Evolutionary conservation across 176 grass and related monocot genomes (phyloP).

Genomic region (Oryza longistaminata): DNA sequence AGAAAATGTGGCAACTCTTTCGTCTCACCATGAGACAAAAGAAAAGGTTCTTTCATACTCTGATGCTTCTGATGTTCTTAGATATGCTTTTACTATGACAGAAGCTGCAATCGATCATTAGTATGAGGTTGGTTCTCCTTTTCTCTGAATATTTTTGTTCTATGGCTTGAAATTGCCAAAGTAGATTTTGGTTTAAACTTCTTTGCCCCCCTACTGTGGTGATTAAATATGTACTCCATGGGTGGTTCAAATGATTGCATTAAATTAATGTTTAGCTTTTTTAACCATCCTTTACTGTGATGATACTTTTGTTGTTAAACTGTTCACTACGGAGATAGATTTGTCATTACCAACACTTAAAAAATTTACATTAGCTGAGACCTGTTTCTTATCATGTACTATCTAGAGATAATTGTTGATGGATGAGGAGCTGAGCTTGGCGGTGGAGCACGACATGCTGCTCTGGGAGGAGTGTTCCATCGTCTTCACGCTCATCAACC

Average conservation of each 20-base stretch:
- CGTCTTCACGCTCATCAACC: no score
- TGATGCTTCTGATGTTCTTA: slow-evolving; percentile 85
- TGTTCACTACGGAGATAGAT: no score
- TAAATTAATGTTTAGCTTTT: background rate
- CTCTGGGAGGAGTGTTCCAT: no score
- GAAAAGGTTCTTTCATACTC: slow-evolving; percentile 60
- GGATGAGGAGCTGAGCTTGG: no score
- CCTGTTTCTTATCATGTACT: no score
- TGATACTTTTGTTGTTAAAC: no score
- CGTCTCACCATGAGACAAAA: slow-evolving; percentile 59
- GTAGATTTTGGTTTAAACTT: background rate
- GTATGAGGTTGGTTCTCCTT: slow-evolving; percentile 74
- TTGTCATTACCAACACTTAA: no score
- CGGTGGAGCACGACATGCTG: no score
- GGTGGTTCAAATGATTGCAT: background rate
- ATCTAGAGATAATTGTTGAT: no score
- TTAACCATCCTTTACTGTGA: no score
- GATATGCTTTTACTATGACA: slow-evolving; percentile 73
- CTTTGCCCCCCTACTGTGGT: background rate
- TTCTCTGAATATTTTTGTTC: slow-evolving; percentile 29
- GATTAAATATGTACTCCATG: background rate
- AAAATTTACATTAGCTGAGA: no score
- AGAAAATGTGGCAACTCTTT: slow-evolving; percentile 64
- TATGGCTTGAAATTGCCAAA: slow-evolving; percentile 1
- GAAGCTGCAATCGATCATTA: slow-evolving; percentile 79